Evolutionary conservation across 371 early-diverging fungal genomes (phyloP).

Genomic region (Synchytrium microbalum): DNA sequence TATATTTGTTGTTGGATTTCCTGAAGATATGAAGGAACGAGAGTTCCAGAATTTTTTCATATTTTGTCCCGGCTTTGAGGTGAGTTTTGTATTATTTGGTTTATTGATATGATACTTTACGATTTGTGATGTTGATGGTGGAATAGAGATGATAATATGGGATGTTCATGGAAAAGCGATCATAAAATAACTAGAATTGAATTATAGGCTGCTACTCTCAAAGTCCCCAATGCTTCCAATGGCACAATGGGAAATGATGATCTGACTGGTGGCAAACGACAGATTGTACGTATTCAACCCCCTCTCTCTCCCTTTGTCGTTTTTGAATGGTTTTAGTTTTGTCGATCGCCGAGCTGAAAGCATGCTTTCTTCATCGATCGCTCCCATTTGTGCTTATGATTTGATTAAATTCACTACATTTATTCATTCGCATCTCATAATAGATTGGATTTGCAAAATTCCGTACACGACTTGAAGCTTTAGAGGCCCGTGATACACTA

Average conservation of each 20-base stretch:
- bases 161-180: too few species aligned
- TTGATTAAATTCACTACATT: not conserved
- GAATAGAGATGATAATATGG: too few species aligned
- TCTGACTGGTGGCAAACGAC: constrained; percentile 19
- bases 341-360: too few species aligned
- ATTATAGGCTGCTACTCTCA: constrained; percentile 87
- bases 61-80: constrained; percentile 93
- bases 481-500: constrained; percentile 78
- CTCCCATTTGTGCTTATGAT: constrained; percentile 2
- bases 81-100: too few species aligned
- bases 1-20: constrained; percentile 90
- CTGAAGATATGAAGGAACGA: constrained; percentile 92
- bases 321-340: too few species aligned
- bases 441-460: constrained; percentile 93
- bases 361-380: too few species aligned
- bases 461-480: constrained; percentile 72
- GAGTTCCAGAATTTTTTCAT: constrained; percentile 97
- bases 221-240: constrained; percentile 45
- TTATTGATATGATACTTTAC: too few species aligned
- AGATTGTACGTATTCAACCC: not conserved
- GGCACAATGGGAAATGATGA: constrained; percentile 28
- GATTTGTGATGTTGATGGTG: too few species aligned
- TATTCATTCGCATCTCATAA: not conserved
- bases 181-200: too few species aligned
- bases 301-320: too few species aligned